Evolutionary conservation across 805 yeast genomes (phyloP), one percentile per base, ranked within the genome.

Genomic region (Ogataea dorogensis): DNA sequence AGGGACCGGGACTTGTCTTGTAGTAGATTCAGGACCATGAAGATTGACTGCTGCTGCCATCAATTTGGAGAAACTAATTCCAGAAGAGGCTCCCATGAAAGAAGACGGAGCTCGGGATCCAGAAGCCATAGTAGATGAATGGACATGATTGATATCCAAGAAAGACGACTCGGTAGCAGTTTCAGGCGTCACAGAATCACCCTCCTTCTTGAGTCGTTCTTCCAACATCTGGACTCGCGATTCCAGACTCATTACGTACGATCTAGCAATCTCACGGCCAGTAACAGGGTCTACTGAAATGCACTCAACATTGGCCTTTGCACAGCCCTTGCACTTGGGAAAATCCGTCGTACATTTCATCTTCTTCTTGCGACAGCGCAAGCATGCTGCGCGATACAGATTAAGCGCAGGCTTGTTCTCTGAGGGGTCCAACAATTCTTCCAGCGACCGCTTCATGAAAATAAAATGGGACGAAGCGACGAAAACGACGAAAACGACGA

Each of bases 211-310:
- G 39, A 63, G 51, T 40, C 68, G 63, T 5, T 52, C 49, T 54
- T 84, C 86, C 42, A 87, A 62, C n/a, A 63, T 61, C 7, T 68
- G 66, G 2, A 86, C 66, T 23, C 79, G 64, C 38, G 77, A 79
- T 54, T 87, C 96, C 40, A 87, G 63, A 48, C 79, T 81, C 14
- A 77, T 71, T 3, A 86, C 75, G 52, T 84, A 83, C 2, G 87
- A 82, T 24, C 97, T 64, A 0, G 96, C 94, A 1, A 87, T 77
- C 47, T 83, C 87, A 36, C 95, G 67, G 0, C 95, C 95, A 0
- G 96, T 86, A 5, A 88, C 86, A 0, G 95, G 88, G 55, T 89
- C 96, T 3, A 85, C 59, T 0, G 94, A 86, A 4, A 86, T 78
- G 61, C 97, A 88, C 5, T 83, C 85, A 2, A 66, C 81, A 5